Base-by-base conservation (phyloP, 148 eudicot species). In the Rhododendron molle region DNA sequence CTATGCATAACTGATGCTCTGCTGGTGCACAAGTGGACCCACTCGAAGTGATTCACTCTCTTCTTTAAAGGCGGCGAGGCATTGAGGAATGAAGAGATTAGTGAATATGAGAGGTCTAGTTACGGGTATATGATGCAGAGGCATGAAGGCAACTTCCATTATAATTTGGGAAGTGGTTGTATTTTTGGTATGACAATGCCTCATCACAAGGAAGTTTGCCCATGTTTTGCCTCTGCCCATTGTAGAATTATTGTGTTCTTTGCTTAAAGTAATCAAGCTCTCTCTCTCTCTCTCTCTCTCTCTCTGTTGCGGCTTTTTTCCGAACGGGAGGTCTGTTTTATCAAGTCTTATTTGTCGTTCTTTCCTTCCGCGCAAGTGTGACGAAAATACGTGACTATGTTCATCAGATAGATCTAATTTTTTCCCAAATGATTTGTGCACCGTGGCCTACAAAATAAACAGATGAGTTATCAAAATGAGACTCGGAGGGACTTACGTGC, bases 1-100 rank as follows among this genome's bases (percentile, higher is more conserved):
- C 93, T 8, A 32, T 89, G 62, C 87, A 86, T 43, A 60, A 85
- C 44, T 85, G 82, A 85, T 38, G 28, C 52, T 15, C 7, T 58
- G 32, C 13, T 81, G 84, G 26, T 6, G 26, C 3, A 78, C 34
- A 30, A 46, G 54, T 71, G 85, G 34, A 28, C 23, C 40, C 56
- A 67, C 38, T 83, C 44, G 76, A 28, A 83, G 43, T 21, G 32
- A 34, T 72, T 5, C n/a, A 46, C 43, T 8, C 34, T 34, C 72
- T 58, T 23, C 67, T 52, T 81, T 60, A 10, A 58, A 1, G 11
- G 73, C 1, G 18, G 20, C 14, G 36, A 40, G 69, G 69, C 81
- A 12, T 50, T 38, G 54, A 34, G n/a, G 28, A 52, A 7, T 52
- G 36, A 46, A 23, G 52, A 76, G 49, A 52, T 84, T 54, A 36